These are phyloP conservation scores for Paxillus involutus DNA, from an alignment of 768 basidiomycete species.

Conservation along the genomic window DNA sequence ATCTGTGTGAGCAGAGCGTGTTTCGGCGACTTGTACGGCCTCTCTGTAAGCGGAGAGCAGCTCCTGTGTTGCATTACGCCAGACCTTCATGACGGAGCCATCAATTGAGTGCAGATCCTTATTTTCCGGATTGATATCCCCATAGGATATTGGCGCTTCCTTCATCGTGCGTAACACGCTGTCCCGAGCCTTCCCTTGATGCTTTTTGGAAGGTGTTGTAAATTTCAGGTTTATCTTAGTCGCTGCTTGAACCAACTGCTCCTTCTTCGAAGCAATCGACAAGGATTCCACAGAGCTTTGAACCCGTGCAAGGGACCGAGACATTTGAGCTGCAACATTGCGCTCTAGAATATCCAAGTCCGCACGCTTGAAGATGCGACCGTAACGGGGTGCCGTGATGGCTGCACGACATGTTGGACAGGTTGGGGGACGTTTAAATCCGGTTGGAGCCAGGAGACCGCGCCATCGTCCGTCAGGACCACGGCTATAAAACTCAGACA, in stretches of 20 bases:
- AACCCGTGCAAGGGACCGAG: constrained; percentile 37
- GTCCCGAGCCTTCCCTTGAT: constrained; percentile 11
- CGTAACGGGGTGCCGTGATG: constrained; percentile 60
- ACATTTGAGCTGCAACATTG: constrained; percentile 57
- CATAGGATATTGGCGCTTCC: constrained; percentile 23
- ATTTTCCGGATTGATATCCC: constrained; percentile 28
- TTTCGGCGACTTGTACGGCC: constrained; percentile 40
- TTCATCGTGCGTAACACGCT: constrained; percentile 13
- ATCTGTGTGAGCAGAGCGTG: constrained; percentile 52
- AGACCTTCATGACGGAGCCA: constrained; percentile 30
- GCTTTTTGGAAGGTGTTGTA: constrained; percentile 7
- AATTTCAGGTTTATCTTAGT: constrained; percentile 14
- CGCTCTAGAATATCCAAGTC: constrained; percentile 64
- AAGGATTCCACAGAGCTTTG: constrained; percentile 30
- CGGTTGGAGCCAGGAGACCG: constrained; percentile 41
- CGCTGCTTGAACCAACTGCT: constrained; percentile 1
- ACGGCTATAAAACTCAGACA: constrained; percentile 50
- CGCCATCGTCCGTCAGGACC: constrained; percentile 39
- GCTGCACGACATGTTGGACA: constrained; percentile 64
- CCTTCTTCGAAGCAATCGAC: constrained; percentile 22
- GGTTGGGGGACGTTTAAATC: constrained; percentile 42
- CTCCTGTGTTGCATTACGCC: constrained; percentile 38
- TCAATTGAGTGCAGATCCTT: constrained; percentile 31
- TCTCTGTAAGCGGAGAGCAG: constrained; percentile 41
- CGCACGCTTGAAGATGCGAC: constrained; percentile 60